Conservation (phyloP, 2,329 filamentous ascomycete genomes). For the Emergomyces africanus region DNA sequence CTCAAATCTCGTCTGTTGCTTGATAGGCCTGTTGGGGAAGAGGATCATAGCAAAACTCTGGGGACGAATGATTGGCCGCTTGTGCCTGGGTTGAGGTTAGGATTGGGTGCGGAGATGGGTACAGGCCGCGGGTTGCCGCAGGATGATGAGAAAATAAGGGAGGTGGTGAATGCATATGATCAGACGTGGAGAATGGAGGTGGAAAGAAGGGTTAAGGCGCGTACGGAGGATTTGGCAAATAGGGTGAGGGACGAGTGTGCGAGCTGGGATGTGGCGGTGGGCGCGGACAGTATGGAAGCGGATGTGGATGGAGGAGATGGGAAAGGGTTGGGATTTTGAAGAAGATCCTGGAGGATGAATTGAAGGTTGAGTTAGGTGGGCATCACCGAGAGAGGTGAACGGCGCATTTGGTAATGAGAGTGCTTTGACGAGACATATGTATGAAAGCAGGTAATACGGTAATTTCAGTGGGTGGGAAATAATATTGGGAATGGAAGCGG, state of each 20-base stretch:
- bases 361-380: too few relatives aligned
- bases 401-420: not conserved
- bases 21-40: constrained; percentile 5
- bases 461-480: not conserved
- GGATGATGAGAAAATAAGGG: not conserved
- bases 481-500: not conserved
- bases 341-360: not conserved
- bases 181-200: constrained; percentile 13
- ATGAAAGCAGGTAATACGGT: not conserved
- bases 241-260: constrained; percentile 14
- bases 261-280: constrained; percentile 14
- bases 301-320: constrained; percentile 13
- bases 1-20: constrained; percentile 22
- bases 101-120: not conserved
- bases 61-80: constrained; percentile 1
- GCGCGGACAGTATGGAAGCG: constrained; percentile 6
- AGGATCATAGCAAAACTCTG: not conserved
- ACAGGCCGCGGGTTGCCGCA: not conserved
- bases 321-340: not conserved
- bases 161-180: constrained; percentile 3
- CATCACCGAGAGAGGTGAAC: not conserved
- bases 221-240: constrained; percentile 7
- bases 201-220: constrained; percentile 11
- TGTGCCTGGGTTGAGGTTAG: not conserved
- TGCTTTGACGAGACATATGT: not conserved